These are phyloP conservation scores for Pythium oligandrum DNA, from an alignment of 352 stramenopile species.

Conservation along the genomic window DNA sequence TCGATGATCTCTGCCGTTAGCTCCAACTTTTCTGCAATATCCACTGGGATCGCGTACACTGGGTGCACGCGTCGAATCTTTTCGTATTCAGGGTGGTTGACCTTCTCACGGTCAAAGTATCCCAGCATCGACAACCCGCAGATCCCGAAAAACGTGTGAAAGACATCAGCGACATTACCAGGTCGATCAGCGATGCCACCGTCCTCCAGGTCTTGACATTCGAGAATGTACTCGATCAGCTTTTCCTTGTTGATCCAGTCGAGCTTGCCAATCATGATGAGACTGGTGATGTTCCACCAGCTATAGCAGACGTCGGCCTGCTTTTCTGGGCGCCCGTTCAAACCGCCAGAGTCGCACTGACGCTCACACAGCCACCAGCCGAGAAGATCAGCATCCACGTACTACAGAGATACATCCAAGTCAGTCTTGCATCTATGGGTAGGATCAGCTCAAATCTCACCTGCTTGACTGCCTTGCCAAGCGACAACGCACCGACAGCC, in stretches of 20 bases:
- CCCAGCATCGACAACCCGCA: constrained; percentile 92
- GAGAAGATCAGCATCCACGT: constrained; percentile 87
- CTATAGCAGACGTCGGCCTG: constrained; percentile 99
- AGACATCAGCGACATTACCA: constrained; percentile 96
- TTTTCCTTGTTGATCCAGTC: constrained; percentile 95
- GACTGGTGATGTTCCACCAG: constrained; percentile 98
- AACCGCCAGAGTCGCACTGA: constrained; percentile 93
- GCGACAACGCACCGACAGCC: constrained; percentile 94
- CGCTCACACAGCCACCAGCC: constrained; percentile 97
- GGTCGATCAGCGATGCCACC: constrained; percentile 98
- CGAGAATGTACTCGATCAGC: constrained; percentile 91
- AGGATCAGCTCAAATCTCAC: constrained; percentile 7
- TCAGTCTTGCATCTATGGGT: not conserved
- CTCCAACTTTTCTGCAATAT: constrained; percentile 85
- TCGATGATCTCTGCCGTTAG: constrained; percentile 73
- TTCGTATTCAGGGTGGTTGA: constrained; percentile 43
- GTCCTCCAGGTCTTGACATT: constrained; percentile 96
- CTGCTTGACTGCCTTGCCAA: constrained; percentile 54
- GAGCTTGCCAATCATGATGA: constrained; percentile 94
- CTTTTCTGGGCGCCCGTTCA: constrained; percentile 98
- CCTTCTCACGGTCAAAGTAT: constrained; percentile 82
- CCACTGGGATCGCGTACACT: constrained; percentile 93
- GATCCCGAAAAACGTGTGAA: constrained; percentile 99
- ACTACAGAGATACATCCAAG: constrained; percentile 20
- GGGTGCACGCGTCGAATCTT: constrained; percentile 90